phyloP scores from a whole-genome alignment of 2,329 filamentous ascomycete species.

The Aspergillus hiratsukae region DNA sequence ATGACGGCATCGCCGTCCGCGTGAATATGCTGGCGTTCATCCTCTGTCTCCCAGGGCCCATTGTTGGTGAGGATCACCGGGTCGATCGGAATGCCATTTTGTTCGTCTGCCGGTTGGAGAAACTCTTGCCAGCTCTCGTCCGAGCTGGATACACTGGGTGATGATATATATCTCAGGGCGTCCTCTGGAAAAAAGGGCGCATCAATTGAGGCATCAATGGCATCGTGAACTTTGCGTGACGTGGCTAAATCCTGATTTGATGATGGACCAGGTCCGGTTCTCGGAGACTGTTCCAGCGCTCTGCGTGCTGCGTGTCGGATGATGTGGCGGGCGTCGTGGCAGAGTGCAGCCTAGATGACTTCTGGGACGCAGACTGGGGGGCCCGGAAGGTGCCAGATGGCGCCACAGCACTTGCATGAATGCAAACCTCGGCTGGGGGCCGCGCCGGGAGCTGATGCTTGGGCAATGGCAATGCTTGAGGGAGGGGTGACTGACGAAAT shows the following conservation, averaged over 20 bases:
- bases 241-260: background rate
- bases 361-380: background rate
- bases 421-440: slow-evolving; percentile 13
- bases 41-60: too few relatives aligned
- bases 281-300: background rate
- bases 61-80: too few relatives aligned
- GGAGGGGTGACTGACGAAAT: slow-evolving; percentile 1
- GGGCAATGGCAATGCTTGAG: slow-evolving; percentile 7
- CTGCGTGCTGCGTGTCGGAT: background rate
- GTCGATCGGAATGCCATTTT: too few relatives aligned
- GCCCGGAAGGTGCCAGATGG: background rate
- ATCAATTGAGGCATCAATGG: slow-evolving; percentile 1
- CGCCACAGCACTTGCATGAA: slow-evolving; percentile 3
- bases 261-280: background rate
- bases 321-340: background rate
- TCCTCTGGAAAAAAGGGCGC: slow-evolving; percentile 1
- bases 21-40: too few relatives aligned
- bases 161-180: background rate
- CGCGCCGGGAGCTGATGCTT: slow-evolving; percentile 11
- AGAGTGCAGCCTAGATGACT: background rate
- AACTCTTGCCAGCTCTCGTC: too few relatives aligned
- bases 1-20: background rate
- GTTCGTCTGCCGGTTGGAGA: too few relatives aligned
- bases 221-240: background rate
- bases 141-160: too few relatives aligned